Conservation (phyloP, 2,329 filamentous ascomycete species). For the Penicillium sp. region DNA sequence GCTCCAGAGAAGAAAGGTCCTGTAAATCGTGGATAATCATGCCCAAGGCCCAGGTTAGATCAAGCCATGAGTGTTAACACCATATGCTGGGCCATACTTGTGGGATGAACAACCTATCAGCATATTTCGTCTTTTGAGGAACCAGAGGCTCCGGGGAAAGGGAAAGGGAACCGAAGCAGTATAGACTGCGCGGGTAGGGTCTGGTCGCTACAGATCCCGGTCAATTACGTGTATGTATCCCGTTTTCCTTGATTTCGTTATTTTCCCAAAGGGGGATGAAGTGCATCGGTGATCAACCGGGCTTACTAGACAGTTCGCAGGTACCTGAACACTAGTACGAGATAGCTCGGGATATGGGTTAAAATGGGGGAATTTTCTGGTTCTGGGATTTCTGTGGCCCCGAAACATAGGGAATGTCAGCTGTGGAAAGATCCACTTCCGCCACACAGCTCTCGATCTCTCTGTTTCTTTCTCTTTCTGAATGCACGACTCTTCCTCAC, state of each 20-base stretch:
- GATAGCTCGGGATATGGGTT: neutral
- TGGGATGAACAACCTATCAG: neutral
- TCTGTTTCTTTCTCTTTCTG: neutral
- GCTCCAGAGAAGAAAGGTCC: neutral
- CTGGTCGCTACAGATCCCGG: neutral
- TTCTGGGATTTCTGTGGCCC: neutral
- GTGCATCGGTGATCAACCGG: neutral
- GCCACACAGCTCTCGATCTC: conserved; percentile 15
- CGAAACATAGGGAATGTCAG: conserved; percentile 14
- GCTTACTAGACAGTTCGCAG: neutral
- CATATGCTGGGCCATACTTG: neutral
- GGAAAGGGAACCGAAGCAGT: conserved; percentile 2
- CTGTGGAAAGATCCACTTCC: conserved; percentile 12
- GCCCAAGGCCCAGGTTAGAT: neutral
- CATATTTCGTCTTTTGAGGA: neutral
- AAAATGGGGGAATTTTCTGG: neutral
- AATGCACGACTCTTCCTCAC: neutral
- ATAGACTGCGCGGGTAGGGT: conserved; percentile 3
- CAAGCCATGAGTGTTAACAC: neutral
- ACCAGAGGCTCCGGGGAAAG: conserved; percentile 7
- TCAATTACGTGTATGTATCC: neutral
- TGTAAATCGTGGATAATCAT: neutral
- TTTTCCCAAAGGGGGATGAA: neutral
- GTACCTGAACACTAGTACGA: conserved; percentile 8
- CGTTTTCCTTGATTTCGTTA: neutral